Evolutionary conservation across 805 yeast genomes (phyloP), one percentile per base, ranked within the genome.

Genomic region (Monosporozyma yasuniensis): DNA sequence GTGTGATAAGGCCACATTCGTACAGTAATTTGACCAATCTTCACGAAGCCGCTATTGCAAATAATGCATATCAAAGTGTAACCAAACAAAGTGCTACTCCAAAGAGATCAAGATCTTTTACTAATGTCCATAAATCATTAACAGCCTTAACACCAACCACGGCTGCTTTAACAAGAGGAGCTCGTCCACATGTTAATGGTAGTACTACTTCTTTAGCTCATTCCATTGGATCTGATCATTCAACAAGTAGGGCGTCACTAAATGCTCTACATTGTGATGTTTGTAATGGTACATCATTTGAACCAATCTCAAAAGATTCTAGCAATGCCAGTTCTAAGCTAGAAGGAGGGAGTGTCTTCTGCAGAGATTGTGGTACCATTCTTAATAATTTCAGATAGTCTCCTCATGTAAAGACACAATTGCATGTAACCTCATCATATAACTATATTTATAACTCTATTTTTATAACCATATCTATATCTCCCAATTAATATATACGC

Each of bases 361-460:
- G 58, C 41, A 27, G 18, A 7, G 58, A 55, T 44, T 55, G 58
- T 42, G 58, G 58, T 11, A 54, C 50, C 7, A 39, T 54, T 6
- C 44, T 55, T 5, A 57, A 53, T 30, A 57, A 53, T 23, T 55
- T 57, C 25, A 53, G 61, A 27, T 57, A 46, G 38, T 10, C 28
- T 14, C 4, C 3, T 34, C 8, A 11, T 12, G 16, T 12, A 27
- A 11, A 14, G 27, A 14, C 37, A 18, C 12, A n/a, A 18, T 6
- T 9, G 4, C 23, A 8, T 8, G 7, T 9, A 37, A 37, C 7
- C 10, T 37, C 10, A 9, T 18, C 18, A 16, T 44, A 21, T 30
- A 44, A 22, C 30, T 30, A 32, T 32, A 32, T 30, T 19, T 25
- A 19, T 19, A 32, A 32, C 35, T 32, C 16, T 32, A 14, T 32